Percentiles rank a stretch among this genome's conserved stretches.
Evolutionary conservation across 495 filamentous ascomycete genomes (phyloP).

Genomic region (Xylaria sp.): DNA sequence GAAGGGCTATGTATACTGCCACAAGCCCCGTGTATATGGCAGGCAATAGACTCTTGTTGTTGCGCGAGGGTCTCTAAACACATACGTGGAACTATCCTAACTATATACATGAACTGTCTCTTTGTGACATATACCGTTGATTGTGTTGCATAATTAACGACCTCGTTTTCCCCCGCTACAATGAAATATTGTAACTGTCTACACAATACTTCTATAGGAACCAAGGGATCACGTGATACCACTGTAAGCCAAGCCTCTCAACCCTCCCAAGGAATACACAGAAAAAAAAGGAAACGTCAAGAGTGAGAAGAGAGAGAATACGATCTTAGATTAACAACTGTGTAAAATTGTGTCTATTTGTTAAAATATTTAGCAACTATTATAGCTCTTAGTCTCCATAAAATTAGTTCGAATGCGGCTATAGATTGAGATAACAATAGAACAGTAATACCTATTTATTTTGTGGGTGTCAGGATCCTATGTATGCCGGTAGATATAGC

Average conservation of each 20-base stretch:
- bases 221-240: neutral
- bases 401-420: neutral
- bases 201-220: neutral
- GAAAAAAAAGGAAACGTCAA: neutral
- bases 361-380: neutral
- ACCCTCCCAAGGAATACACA: neutral
- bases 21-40: too few species aligned
- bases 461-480: too few species aligned
- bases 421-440: neutral
- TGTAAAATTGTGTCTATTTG: neutral
- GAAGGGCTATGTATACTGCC: too few species aligned
- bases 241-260: neutral
- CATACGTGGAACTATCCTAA: too few species aligned
- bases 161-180: too few species aligned
- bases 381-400: neutral
- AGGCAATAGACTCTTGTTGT: too few species aligned
- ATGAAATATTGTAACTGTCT: neutral
- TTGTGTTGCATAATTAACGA: too few species aligned
- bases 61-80: too few species aligned
- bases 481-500: too few species aligned
- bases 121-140: too few species aligned
- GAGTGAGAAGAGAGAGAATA: neutral
- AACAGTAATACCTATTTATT: neutral
- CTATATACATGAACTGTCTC: too few species aligned
- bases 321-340: neutral